phyloP scores from a whole-genome alignment of 2,329 filamentous ascomycete genomes.

The Endoconidiophora polonica region DNA sequence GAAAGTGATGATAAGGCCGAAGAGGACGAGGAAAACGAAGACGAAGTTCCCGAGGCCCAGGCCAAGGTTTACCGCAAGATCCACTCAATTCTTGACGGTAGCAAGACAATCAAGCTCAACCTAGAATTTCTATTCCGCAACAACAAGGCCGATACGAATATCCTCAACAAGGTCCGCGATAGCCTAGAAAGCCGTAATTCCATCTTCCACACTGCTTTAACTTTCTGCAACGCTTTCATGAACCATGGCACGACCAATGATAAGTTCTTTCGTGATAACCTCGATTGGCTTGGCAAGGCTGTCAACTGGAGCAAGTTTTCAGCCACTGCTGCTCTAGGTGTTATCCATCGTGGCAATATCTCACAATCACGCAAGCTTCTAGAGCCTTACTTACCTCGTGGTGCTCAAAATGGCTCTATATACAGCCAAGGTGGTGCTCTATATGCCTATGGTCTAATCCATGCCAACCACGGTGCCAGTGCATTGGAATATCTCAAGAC shows the following conservation, averaged over 20 bases:
- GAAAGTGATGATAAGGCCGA: conserved; percentile 25
- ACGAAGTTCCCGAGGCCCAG: conserved; percentile 32
- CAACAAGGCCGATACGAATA: conserved; percentile 80
- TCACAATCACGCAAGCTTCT: conserved; percentile 84
- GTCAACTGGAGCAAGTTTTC: conserved; percentile 99
- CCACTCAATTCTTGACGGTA: conserved; percentile 60
- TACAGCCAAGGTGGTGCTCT: conserved; percentile 94
- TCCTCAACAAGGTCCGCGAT: conserved; percentile 91
- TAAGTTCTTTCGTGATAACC: conserved; percentile 94
- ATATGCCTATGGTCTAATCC: conserved; percentile 89
- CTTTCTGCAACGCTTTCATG: conserved; percentile 98
- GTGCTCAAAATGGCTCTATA: conserved; percentile 64
- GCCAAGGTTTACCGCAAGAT: conserved; percentile 45
- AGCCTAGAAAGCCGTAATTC: conserved; percentile 91
- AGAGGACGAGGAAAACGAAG: conserved; percentile 33
- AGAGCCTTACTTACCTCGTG: conserved; percentile 78
- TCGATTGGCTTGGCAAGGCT: conserved; percentile 95
- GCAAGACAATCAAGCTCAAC: conserved; percentile 86
- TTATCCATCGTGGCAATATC: conserved; percentile 91
- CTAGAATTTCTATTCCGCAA: conserved; percentile 93
- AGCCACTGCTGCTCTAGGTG: conserved; percentile 84
- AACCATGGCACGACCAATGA: conserved; percentile 96
- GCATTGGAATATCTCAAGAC: conserved; percentile 65
- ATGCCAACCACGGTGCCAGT: conserved; percentile 89
- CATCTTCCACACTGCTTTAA: conserved; percentile 95